Base-by-base conservation (phyloP, 2,329 filamentous ascomycete species). In the Botrytis byssoidea region DNA sequence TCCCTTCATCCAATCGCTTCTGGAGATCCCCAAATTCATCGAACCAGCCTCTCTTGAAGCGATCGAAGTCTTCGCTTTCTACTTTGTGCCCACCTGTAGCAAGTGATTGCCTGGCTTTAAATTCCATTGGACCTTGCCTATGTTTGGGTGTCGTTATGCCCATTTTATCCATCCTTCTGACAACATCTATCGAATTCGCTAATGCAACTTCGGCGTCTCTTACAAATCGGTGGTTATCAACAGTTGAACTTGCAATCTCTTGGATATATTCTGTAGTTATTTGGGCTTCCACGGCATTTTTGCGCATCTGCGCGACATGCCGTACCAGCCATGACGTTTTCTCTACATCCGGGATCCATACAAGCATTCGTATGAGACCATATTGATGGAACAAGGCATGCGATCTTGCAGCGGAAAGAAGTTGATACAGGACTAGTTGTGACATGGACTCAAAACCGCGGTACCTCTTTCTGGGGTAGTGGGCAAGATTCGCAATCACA, bases 331-430 rank as follows among this genome's bases (percentile, higher is more conserved):
- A 77, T 1, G 81, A 75, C 10, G 82, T 78, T 76, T 89, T 89
- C 73, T 93, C 91, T 0, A 87, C 84, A 61, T 90, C 85, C 1
- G 88, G 86, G 5, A 90, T 79, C 90, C 94, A 95, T 57, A 95
- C 80, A 1, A 98, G 86, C 85, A 95, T 91, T 67, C 94, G 90
- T 4, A 97, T 90, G 29, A 91, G 87, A 4, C 95, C 95, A 80
- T 94, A 95, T 42, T 85, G 85, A 78, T 97, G 92, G 77, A 97
- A 88, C 0, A 91, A 84, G 0, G 85, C 82, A 68, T 89, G 85
- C 3, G 85, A 83, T 75, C 89, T 86, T 72, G 92, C 88, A 69
- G 87, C 85, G 61, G 82, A 84, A 77, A 91, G 84, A 73, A 93
- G 86, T 79, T 92, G 89, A 79, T 89, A 87, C 1, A 91, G 80